Evolutionary conservation across 108 stramenopile species (phyloP).

Genomic region (Cyclotella choctawhatcheeana): DNA sequence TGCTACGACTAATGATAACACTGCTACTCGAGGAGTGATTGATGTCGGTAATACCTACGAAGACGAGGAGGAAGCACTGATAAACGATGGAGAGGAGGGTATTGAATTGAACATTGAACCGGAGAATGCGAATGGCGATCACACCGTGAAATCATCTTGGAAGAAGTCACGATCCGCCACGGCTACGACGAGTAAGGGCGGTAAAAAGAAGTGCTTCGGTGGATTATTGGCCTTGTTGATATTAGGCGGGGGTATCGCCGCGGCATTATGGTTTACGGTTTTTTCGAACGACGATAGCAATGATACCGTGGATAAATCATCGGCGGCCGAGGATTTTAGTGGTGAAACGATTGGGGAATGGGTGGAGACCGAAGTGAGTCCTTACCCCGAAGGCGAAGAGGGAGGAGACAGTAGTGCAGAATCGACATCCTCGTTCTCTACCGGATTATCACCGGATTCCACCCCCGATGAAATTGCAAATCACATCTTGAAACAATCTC

Average conservation of each 20-base stretch:
- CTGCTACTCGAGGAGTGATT: too few relatives aligned
- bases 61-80: slow-evolving; percentile 2
- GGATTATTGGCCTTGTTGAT: background rate
- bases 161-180: background rate
- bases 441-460: background rate
- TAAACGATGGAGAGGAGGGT: background rate
- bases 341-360: too few relatives aligned
- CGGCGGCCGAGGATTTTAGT: background rate
- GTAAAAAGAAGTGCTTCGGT: slow-evolving; percentile 8
- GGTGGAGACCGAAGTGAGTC: too few relatives aligned
- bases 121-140: background rate
- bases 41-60: too few relatives aligned
- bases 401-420: too few relatives aligned
- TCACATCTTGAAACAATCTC: slow-evolving; percentile 4
- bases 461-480: slow-evolving; percentile 9
- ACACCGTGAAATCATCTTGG: too few relatives aligned
- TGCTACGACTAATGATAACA: too few relatives aligned
- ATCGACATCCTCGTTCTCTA: too few relatives aligned
- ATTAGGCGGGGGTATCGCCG: slow-evolving; percentile 17
- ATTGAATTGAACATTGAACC: slow-evolving; percentile 2
- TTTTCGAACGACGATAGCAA: background rate
- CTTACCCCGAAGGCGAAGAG: too few relatives aligned
- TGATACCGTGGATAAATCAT: background rate
- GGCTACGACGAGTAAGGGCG: background rate
- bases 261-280: background rate